Percentiles rank a stretch among this genome's conserved stretches.
Conservation (phyloP, 2,329 filamentous ascomycete genomes). For the Pseudohalonectria lignicola region DNA sequence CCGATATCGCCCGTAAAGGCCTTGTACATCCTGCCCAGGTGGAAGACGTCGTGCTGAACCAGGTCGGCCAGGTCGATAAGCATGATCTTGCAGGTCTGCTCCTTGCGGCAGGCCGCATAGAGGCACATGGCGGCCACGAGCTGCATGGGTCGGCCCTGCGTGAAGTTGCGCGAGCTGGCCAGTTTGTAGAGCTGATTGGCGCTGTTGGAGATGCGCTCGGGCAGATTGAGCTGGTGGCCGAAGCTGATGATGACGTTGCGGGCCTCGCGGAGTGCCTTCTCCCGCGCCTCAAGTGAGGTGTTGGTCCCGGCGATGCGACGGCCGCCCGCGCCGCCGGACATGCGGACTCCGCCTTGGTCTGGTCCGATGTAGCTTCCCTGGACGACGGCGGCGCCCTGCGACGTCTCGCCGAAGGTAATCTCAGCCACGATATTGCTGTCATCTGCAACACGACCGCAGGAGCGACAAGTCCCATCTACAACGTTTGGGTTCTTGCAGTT, state of each 20-base stretch:
- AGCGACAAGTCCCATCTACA: slow-evolving; percentile 61
- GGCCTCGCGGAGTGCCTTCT: slow-evolving; percentile 48
- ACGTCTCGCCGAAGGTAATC: slow-evolving; percentile 80
- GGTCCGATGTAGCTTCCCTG: slow-evolving; percentile 83
- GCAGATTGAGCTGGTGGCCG: slow-evolving; percentile 46
- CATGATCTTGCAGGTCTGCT: slow-evolving; percentile 72
- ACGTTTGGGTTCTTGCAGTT: slow-evolving; percentile 50
- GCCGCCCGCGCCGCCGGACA: slow-evolving; percentile 48
- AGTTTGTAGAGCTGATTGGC: slow-evolving; percentile 68
- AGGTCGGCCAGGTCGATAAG: slow-evolving; percentile 92
- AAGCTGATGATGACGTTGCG: slow-evolving; percentile 51
- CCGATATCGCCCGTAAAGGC: slow-evolving; percentile 59
- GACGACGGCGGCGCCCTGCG: slow-evolving; percentile 76
- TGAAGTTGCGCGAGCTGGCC: slow-evolving; percentile 63
- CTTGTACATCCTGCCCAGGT: slow-evolving; percentile 83
- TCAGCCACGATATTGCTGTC: slow-evolving; percentile 88
- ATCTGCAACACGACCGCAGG: slow-evolving; percentile 74
- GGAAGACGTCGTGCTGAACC: slow-evolving; percentile 76
- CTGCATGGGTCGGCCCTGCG: slow-evolving; percentile 74
- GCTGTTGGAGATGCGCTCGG: slow-evolving; percentile 51
- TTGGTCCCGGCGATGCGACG: slow-evolving; percentile 38
- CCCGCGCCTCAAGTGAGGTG: slow-evolving; percentile 44
- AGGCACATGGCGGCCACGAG: slow-evolving; percentile 85
- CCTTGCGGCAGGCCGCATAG: slow-evolving; percentile 76
- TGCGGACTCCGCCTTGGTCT: slow-evolving; percentile 70